phyloP scores from a whole-genome alignment of 805 yeast species.

The Metschnikowia vanudenii region DNA sequence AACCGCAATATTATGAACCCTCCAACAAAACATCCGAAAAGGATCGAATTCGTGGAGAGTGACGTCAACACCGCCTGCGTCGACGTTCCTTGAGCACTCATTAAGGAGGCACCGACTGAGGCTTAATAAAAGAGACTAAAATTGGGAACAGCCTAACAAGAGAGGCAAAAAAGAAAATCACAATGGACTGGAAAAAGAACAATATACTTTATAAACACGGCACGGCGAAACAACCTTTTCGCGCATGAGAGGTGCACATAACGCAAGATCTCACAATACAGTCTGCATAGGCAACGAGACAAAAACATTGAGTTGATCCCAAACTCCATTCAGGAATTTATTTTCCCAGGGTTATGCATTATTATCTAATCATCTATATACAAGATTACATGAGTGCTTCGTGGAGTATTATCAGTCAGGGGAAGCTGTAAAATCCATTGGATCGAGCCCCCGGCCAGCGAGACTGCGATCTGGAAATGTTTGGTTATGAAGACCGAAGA shows the following conservation, averaged over 20 bases:
- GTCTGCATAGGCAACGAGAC: background rate
- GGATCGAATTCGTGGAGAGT: slow-evolving; percentile 60
- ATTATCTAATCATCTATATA: no score
- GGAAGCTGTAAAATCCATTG: no score
- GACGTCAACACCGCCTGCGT: slow-evolving; percentile 76
- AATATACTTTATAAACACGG: background rate
- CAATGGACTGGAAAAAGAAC: no score
- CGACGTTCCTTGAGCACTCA: slow-evolving; percentile 21
- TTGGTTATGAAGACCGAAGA: background rate
- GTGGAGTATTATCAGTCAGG: no score
- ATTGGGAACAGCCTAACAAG: background rate
- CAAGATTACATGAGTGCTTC: no score
- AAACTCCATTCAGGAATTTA: no score
- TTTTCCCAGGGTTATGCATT: no score
- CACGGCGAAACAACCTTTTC: background rate
- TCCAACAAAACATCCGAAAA: slow-evolving; percentile 60
- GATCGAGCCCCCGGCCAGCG: background rate
- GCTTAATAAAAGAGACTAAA: background rate
- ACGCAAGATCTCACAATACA: background rate
- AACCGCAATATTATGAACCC: slow-evolving; percentile 67
- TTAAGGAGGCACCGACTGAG: background rate
- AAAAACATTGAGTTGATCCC: background rate
- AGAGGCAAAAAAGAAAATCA: background rate
- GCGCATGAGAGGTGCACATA: slow-evolving; percentile 5
- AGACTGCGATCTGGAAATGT: background rate